phyloP scores from a whole-genome alignment of 1,284 basidiomycete genomes.

The Malassezia pachydermatis region DNA sequence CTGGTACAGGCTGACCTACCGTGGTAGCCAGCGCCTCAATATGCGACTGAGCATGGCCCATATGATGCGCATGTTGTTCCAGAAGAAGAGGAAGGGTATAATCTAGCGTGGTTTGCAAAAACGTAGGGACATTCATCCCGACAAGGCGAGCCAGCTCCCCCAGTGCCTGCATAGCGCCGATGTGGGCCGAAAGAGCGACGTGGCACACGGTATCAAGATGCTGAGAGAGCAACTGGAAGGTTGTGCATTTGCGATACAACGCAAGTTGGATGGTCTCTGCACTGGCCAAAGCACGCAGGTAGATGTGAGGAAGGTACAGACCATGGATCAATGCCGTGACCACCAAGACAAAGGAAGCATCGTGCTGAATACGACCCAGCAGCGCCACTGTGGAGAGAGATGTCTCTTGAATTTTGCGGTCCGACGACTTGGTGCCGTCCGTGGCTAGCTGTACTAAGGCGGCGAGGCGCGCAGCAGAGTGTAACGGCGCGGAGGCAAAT shows the following conservation, averaged over 20 bases:
- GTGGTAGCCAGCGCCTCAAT: conserved; percentile 33
- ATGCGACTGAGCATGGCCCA: conserved; percentile 20
- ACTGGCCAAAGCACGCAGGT: conserved; percentile 27
- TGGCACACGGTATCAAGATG: conserved; percentile 29
- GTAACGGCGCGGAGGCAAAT: neutral
- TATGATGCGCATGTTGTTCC: conserved; percentile 23
- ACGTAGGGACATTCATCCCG: conserved; percentile 35
- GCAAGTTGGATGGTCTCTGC: conserved; percentile 36
- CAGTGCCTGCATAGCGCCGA: conserved; percentile 32
- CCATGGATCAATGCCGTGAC: conserved; percentile 5
- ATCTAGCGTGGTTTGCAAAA: conserved; percentile 38
- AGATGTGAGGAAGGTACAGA: conserved; percentile 10
- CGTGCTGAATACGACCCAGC: conserved; percentile 12
- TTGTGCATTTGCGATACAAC: conserved; percentile 24
- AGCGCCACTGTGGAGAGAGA: conserved; percentile 6
- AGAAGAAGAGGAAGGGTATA: conserved; percentile 40
- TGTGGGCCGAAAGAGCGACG: conserved; percentile 30
- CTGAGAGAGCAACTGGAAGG: conserved; percentile 39
- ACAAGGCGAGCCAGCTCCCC: conserved; percentile 32
- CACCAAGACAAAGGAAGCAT: conserved; percentile 1
- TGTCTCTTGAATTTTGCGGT: conserved; percentile 13
- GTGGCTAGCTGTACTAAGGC: neutral
- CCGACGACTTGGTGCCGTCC: neutral
- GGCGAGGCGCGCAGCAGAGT: neutral
- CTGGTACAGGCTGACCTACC: conserved; percentile 26